Evolutionary conservation across 441 rosid species (phyloP).

Genomic region (Francoa sonchifolia): DNA sequence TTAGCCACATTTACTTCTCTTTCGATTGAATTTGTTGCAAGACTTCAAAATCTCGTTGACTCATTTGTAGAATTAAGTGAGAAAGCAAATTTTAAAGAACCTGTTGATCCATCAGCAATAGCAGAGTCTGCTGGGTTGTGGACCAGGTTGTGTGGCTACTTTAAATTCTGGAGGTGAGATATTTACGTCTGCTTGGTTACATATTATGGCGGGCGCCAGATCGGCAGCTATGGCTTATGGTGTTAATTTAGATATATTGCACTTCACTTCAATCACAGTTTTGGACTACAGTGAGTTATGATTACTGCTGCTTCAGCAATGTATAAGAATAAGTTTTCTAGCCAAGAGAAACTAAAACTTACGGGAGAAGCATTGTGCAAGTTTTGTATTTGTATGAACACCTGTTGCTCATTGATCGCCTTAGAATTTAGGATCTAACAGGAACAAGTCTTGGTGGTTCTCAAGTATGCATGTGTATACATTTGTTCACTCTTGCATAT

Average conservation of each 20-base stretch:
- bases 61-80: conserved; percentile 48
- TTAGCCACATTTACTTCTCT: conserved; percentile 67
- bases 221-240: neutral
- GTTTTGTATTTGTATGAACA: no score
- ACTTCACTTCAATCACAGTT: neutral
- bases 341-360: no score
- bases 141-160: conserved; percentile 17
- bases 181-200: neutral
- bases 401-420: no score
- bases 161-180: conserved; percentile 17
- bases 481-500: no score
- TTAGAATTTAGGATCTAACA: no score
- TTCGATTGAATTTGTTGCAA: conserved; percentile 72
- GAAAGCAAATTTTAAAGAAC: conserved; percentile 59
- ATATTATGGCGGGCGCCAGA: neutral
- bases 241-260: neutral
- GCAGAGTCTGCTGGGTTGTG: conserved; percentile 20
- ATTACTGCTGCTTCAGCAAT: neutral
- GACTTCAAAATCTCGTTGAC: conserved; percentile 53
- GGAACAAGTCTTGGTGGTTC: no score
- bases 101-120: conserved; percentile 18
- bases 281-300: neutral
- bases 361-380: no score
- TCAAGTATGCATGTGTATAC: no score
- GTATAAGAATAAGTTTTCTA: neutral